Percentiles rank a stretch among this genome's conserved stretches.
These are phyloP conservation scores for Dentipellis fragilis DNA, from an alignment of 768 basidiomycete species.

Conservation along the genomic window DNA sequence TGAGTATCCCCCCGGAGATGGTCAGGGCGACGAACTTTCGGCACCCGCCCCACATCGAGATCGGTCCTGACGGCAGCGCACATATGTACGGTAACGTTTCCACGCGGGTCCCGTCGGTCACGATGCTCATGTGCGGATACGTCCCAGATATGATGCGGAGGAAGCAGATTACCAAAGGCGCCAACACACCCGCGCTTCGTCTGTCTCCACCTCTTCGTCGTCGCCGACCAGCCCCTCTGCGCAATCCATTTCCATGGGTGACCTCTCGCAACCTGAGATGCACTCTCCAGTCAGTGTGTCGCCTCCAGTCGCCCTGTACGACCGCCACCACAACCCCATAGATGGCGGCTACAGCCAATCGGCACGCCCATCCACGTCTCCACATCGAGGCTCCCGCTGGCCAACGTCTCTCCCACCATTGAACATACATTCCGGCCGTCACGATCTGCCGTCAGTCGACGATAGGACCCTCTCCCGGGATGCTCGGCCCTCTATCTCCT, in stretches of 20 bases:
- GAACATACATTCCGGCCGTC: neutral
- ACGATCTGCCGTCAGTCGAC: neutral
- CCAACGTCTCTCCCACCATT: neutral
- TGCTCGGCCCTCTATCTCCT: neutral
- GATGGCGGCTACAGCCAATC: too few relatives aligned
- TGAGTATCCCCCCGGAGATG: slow-evolving; percentile 68
- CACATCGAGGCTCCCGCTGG: neutral
- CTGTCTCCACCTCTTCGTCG: slow-evolving; percentile 3
- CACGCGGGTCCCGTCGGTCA: neutral
- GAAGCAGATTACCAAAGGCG: slow-evolving; percentile 13
- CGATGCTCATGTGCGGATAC: slow-evolving; percentile 3
- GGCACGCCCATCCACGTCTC: neutral
- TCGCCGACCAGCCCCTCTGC: slow-evolving; percentile 6
- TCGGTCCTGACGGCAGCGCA: slow-evolving; percentile 58
- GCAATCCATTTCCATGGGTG: neutral
- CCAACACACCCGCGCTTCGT: slow-evolving; percentile 7
- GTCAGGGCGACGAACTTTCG: slow-evolving; percentile 77
- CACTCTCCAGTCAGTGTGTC: neutral
- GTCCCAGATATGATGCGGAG: slow-evolving; percentile 13
- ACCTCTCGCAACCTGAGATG: neutral
- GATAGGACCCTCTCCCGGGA: neutral
- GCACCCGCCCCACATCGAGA: slow-evolving; percentile 71
- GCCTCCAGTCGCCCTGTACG: neutral
- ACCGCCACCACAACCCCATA: neutral
- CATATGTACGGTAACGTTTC: slow-evolving; percentile 40